A percentile compares a stretch with the other conserved stretches of the same genome.
These are phyloP conservation scores for Candida labiduridarum DNA, from an alignment of 1,139 yeast genomes.

Conservation along the genomic window DNA sequence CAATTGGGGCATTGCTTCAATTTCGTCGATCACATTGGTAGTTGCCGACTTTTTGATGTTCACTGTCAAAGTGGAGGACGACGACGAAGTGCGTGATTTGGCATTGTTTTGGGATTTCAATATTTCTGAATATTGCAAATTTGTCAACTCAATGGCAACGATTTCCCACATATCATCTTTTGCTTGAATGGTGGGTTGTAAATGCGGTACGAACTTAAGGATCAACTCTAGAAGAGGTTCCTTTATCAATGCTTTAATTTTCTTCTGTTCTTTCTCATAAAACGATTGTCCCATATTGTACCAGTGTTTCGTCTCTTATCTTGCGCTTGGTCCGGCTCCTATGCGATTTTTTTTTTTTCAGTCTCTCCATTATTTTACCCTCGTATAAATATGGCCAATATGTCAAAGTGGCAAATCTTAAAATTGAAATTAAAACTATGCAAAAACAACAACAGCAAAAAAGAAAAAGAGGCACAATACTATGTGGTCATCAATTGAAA, in stretches of 20 bases:
- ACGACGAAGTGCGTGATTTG: neutral
- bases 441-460: too few species aligned
- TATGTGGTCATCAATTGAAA: neutral
- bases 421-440: neutral
- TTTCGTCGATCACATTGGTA: constrained; percentile 12
- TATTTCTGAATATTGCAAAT: constrained; percentile 7
- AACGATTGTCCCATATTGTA: constrained; percentile 25
- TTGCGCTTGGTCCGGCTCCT: neutral
- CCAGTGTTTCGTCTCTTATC: neutral
- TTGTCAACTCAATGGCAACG: constrained; percentile 32
- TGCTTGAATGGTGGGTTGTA: constrained; percentile 27
- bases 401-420: neutral
- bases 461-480: neutral
- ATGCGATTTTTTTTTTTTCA: neutral
- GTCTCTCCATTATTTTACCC: neutral
- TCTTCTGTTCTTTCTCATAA: constrained; percentile 30
- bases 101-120: constrained; percentile 1
- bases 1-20: constrained; percentile 32
- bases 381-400: neutral
- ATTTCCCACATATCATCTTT: constrained; percentile 40
- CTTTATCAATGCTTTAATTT: constrained; percentile 26
- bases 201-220: constrained; percentile 35
- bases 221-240: constrained; percentile 35
- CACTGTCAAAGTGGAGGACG: neutral
- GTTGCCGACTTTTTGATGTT: constrained; percentile 7